phyloP scores from a whole-genome alignment of 805 yeast genomes.

The Sporopachydermia quercuum region DNA sequence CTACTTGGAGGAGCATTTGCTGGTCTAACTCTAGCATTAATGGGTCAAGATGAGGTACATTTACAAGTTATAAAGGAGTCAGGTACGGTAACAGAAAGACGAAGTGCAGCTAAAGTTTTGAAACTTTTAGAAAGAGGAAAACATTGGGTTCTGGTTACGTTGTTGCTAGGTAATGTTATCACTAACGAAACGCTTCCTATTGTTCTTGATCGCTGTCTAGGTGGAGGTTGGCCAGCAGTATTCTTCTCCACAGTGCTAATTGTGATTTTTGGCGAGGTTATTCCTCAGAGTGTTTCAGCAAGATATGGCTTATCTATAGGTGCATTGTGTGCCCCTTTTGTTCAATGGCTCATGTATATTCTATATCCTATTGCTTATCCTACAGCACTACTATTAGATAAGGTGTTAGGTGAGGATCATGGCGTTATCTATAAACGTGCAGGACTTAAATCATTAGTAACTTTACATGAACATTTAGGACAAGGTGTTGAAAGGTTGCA shows the following conservation, averaged over 20 bases:
- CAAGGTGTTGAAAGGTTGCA: constrained; percentile 48
- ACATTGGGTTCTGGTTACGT: constrained; percentile 70
- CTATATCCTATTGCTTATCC: constrained; percentile 76
- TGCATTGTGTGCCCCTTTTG: constrained; percentile 63
- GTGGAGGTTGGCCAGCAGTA: constrained; percentile 83
- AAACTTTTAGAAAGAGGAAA: constrained; percentile 52
- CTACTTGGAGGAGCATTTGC: constrained; percentile 83
- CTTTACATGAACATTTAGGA: constrained; percentile 70
- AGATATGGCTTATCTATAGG: constrained; percentile 71
- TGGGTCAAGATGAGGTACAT: constrained; percentile 86
- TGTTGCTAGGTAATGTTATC: constrained; percentile 58
- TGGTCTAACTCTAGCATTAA: constrained; percentile 63
- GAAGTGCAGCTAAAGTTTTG: constrained; percentile 45
- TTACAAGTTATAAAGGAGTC: constrained; percentile 59
- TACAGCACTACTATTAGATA: constrained; percentile 49
- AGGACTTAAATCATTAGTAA: constrained; percentile 67
- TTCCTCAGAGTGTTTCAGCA: constrained; percentile 71
- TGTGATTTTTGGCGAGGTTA: constrained; percentile 71
- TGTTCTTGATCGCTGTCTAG: constrained; percentile 60
- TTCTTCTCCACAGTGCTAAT: constrained; percentile 62
- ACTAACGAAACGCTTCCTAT: constrained; percentile 75
- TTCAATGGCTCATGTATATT: constrained; percentile 49
- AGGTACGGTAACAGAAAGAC: constrained; percentile 40
- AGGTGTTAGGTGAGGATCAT: constrained; percentile 66
- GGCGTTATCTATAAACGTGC: constrained; percentile 68